Percentiles rank a stretch among this genome's conserved stretches.
Conservation (phyloP, 768 basidiomycete species). For the Lactarius psammicola region DNA sequence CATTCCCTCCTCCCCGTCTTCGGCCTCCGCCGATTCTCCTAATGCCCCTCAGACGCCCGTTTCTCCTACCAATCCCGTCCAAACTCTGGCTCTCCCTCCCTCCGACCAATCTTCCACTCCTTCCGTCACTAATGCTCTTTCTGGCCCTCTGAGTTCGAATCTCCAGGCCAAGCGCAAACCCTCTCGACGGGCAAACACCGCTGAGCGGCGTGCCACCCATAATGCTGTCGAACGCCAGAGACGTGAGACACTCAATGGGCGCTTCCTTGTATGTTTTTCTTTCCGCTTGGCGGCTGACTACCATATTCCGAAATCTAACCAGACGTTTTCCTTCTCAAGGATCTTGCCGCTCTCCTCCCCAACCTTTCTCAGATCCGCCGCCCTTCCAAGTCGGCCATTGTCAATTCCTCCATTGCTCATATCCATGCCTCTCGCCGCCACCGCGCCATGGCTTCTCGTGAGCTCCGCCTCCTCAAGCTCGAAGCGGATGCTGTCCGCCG, state of each 20-base stretch:
- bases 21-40: slow-evolving; percentile 44
- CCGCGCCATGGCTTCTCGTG: slow-evolving; percentile 75
- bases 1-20: slow-evolving; percentile 42
- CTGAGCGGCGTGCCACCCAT: slow-evolving; percentile 93
- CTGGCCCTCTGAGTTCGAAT: slow-evolving; percentile 28
- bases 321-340: slow-evolving; percentile 43
- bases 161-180: slow-evolving; percentile 74
- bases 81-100: slow-evolving; percentile 39
- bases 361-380: slow-evolving; percentile 88
- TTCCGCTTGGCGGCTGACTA: slow-evolving; percentile 7
- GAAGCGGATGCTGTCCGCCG: slow-evolving; percentile 86
- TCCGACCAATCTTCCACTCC: slow-evolving; percentile 33
- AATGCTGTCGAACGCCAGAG: slow-evolving; percentile 96
- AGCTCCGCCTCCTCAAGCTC: slow-evolving; percentile 72
- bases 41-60: slow-evolving; percentile 50
- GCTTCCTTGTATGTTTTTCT: slow-evolving; percentile 68
- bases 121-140: slow-evolving; percentile 25
- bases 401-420: slow-evolving; percentile 92
- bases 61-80: slow-evolving; percentile 40
- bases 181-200: slow-evolving; percentile 88
- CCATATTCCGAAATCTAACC: slow-evolving; percentile 10
- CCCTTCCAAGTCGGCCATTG: slow-evolving; percentile 95
- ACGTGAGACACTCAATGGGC: slow-evolving; percentile 87
- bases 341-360: slow-evolving; percentile 88
- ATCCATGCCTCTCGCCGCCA: slow-evolving; percentile 81